Base-by-base conservation (phyloP, 495 filamentous ascomycete genomes). In the Astrothelium subdiscretum region DNA sequence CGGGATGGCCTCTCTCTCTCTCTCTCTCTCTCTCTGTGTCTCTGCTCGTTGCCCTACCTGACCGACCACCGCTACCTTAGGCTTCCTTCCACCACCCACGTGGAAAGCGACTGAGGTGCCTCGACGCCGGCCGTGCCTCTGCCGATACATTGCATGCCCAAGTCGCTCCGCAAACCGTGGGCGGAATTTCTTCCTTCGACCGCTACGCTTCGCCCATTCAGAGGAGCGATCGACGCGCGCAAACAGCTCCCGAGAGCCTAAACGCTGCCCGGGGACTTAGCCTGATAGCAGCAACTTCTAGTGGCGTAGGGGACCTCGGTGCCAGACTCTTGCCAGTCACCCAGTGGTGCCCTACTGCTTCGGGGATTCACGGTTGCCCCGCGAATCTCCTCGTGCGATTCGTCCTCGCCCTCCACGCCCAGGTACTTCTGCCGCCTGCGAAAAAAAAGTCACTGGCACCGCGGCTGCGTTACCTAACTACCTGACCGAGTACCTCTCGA, bases 361-460 rank as follows among this genome's bases (percentile, higher is more conserved):
- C 48, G 48, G 48, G 48, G 48, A 29, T 27, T 54, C 48, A 54
- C 48, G 48, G 48, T 54, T 54, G 48, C 48, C 48, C 48, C 48
- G 48, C 48, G 48, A 38, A 54, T 54, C 48, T 11, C 6, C 6
- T 54, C 48, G 22, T 54, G 20, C 48, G 12, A 54, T 54, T 54
- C 48, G 48, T 54, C 24, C 48, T 24, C 29, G 22, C 5, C 12
- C 43, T 15, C 20, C 20, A 5, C 11, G 13, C 20, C 5, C 48
- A 54, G 48, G 22, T 54, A 54, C 48, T 54, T 54, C 24, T 29
- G 20, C 48, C 24, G 22, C 12, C 43, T 48, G 43, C 43, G 15
- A 29, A 48, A 54, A 54, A 54, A 54, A 29, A 27, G 48, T 54
- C 24, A 20, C 48, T 29, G 5, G 20, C 48, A 54, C 48, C 48